Conservation (phyloP, 106 monocot genomes). For the Allium sativum region DNA sequence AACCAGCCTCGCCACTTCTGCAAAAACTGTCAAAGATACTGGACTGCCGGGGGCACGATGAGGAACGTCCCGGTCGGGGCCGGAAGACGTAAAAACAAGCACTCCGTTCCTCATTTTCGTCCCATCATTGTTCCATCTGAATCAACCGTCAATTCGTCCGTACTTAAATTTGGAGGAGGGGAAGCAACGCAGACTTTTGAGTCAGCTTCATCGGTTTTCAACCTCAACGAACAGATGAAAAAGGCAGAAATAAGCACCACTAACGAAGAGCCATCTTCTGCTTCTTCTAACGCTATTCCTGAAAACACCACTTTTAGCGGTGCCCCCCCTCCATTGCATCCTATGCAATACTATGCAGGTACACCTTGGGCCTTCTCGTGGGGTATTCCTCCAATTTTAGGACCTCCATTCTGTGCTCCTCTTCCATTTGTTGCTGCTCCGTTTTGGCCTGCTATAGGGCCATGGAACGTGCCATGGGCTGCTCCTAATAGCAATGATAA, state of each 20-base stretch:
- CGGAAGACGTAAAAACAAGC: slow-evolving; percentile 84
- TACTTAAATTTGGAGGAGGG: slow-evolving; percentile 39
- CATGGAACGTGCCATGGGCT: slow-evolving; percentile 38
- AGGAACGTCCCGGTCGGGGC: slow-evolving; percentile 97
- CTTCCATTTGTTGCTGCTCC: slow-evolving; percentile 45
- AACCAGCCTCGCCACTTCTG: slow-evolving; percentile 96
- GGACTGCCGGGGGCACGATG: slow-evolving; percentile 98
- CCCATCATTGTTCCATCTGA: slow-evolving; percentile 28
- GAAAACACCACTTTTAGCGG: slow-evolving; percentile 10
- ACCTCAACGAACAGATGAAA: slow-evolving; percentile 32
- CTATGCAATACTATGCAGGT: slow-evolving; percentile 42
- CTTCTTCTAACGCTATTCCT: slow-evolving; percentile 26
- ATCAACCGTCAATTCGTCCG: slow-evolving; percentile 9
- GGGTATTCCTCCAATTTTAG: slow-evolving; percentile 32
- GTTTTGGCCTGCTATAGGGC: slow-evolving; percentile 33
- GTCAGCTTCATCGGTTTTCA: slow-evolving; percentile 55
- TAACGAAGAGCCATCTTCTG: slow-evolving; percentile 48
- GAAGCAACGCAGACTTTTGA: slow-evolving; percentile 48
- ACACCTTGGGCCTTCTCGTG: slow-evolving; percentile 64
- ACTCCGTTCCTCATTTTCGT: slow-evolving; percentile 40
- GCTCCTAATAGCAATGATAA: slow-evolving; percentile 29
- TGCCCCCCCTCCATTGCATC: slow-evolving; percentile 29
- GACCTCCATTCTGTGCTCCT: slow-evolving; percentile 45
- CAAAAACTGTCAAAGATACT: slow-evolving; percentile 96
- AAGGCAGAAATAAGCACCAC: slow-evolving; percentile 14